Percentiles rank a stretch among this genome's conserved stretches.
These are phyloP conservation scores for Arthrobotrys megalospora DNA, from an alignment of 2,329 filamentous ascomycete genomes.

Conservation along the genomic window DNA sequence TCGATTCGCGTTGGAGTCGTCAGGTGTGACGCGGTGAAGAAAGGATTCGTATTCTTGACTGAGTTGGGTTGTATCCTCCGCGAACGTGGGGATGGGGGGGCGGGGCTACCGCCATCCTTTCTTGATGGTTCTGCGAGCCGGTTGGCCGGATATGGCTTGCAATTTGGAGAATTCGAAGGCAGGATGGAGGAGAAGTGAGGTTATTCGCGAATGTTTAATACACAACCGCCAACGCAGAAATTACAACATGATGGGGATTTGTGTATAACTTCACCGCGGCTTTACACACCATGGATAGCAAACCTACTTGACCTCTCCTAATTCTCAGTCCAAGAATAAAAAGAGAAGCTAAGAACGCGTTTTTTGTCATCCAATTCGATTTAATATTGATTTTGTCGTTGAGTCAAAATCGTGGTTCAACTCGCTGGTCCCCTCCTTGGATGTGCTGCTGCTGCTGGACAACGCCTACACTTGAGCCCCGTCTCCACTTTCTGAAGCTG, in stretches of 20 bases:
- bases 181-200: not conserved
- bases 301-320: no score
- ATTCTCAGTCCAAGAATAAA: no score
- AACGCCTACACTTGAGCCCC: no score
- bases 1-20: conserved; percentile 31
- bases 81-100: conserved; percentile 54
- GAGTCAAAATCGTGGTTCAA: no score
- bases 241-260: conserved; percentile 20
- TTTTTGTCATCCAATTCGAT: no score
- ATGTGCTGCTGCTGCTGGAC: no score
- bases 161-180: not conserved
- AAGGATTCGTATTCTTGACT: conserved; percentile 49
- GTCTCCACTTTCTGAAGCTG: no score
- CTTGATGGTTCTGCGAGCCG: conserved; percentile 10
- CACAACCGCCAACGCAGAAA: conserved; percentile 14
- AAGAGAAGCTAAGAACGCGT: no score
- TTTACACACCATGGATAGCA: no score
- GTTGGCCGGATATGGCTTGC: conserved; percentile 4
- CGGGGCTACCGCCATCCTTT: conserved; percentile 34
- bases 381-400: no score
- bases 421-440: no score
- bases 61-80: conserved; percentile 51
- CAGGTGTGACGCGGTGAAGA: conserved; percentile 40
- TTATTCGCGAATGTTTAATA: conserved; percentile 6
- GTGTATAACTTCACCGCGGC: not conserved